Percentiles rank a stretch among this genome's conserved stretches.
phyloP scores from a whole-genome alignment of 768 basidiomycete species.

The Boletus tylopilopsis region DNA sequence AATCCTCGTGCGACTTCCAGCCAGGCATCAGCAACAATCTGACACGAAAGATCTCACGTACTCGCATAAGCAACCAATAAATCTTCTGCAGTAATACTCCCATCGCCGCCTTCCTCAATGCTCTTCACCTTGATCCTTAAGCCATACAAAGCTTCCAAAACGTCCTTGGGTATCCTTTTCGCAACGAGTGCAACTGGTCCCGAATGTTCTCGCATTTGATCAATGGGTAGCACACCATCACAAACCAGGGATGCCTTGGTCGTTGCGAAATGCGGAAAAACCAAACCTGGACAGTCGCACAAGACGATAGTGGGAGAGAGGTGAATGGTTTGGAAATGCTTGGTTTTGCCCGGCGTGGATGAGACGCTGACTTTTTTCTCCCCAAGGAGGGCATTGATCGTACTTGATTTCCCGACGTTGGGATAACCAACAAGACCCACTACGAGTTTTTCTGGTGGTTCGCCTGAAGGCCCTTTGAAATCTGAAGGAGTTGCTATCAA shows the following conservation, averaged over 20 bases:
- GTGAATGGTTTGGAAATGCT: constrained; percentile 98
- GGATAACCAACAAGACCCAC: constrained; percentile 97
- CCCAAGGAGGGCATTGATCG: constrained; percentile 93
- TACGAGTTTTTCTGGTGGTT: constrained; percentile 59
- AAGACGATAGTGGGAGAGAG: constrained; percentile 83
- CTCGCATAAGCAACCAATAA: constrained; percentile 89
- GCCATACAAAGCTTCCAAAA: constrained; percentile 91
- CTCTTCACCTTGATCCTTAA: constrained; percentile 62
- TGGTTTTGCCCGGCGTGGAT: constrained; percentile 96
- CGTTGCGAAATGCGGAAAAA: constrained; percentile 97
- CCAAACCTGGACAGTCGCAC: constrained; percentile 97
- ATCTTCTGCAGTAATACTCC: constrained; percentile 68
- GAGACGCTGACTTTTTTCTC: constrained; percentile 99
- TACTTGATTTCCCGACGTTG: constrained; percentile 97
- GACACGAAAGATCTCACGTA: constrained; percentile 40
- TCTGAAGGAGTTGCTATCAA: constrained; percentile 38
- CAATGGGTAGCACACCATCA: constrained; percentile 95
- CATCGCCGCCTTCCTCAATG: constrained; percentile 83
- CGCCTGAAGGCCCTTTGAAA: constrained; percentile 56
- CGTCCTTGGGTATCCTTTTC: constrained; percentile 71
- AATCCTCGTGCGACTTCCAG: constrained; percentile 84
- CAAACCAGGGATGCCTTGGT: constrained; percentile 95
- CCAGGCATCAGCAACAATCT: constrained; percentile 13
- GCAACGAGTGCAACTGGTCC: constrained; percentile 79
- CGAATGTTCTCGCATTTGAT: constrained; percentile 91